phyloP scores from a whole-genome alignment of 169 alveolate genomes.

The Eimeria maxima region DNA sequence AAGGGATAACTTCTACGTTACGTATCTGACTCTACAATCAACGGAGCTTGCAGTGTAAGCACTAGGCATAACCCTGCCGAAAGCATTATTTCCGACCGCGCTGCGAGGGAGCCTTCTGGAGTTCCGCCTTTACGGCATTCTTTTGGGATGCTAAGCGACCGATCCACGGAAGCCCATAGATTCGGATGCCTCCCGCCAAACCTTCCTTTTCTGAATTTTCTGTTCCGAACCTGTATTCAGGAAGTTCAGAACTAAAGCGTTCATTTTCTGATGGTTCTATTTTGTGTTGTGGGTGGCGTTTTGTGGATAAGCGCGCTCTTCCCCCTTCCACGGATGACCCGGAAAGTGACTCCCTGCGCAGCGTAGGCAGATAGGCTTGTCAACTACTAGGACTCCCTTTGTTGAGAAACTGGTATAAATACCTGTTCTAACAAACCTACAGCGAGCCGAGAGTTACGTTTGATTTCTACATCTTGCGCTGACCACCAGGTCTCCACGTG shows the following conservation, averaged over 20 bases:
- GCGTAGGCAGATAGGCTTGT: neutral
- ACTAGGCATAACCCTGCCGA: neutral
- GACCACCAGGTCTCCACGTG: neutral
- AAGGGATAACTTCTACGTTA: neutral
- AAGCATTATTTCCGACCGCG: conserved; percentile 2
- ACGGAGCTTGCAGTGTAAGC: neutral
- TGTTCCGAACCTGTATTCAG: neutral
- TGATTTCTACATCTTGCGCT: neutral
- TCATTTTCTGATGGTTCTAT: neutral
- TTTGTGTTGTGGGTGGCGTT: neutral
- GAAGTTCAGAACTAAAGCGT: neutral
- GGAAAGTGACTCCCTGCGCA: conserved; percentile 65
- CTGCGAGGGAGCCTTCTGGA: neutral
- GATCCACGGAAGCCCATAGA: conserved; percentile 75
- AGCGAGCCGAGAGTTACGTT: neutral
- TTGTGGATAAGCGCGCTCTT: conserved; percentile 6
- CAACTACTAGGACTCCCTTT: neutral
- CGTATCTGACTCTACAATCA: neutral
- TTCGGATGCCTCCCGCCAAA: conserved; percentile 50
- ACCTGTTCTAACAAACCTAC: neutral
- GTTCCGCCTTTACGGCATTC: conserved; percentile 7
- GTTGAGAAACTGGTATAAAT: neutral
- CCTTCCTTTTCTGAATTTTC: neutral
- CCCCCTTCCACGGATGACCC: conserved; percentile 32
- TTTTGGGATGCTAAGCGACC: conserved; percentile 14